A percentile compares a stretch with the other conserved stretches of the same genome.
Evolutionary conservation across 345 rosid species (phyloP).

Genomic region (Lenwebbia sp.): DNA sequence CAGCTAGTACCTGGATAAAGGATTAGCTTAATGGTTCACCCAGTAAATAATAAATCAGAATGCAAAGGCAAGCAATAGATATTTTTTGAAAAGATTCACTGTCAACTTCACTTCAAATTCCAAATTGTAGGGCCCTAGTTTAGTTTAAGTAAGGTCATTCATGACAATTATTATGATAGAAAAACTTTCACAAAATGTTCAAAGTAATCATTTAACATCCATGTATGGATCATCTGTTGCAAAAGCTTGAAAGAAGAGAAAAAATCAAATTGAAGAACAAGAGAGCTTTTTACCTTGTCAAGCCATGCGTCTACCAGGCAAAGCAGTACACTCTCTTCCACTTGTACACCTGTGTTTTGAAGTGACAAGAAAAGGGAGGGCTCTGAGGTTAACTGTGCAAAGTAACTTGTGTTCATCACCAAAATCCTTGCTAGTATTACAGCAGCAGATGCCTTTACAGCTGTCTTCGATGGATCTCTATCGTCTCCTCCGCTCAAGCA

Average conservation of each 20-base stretch:
- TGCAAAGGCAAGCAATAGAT: not conserved
- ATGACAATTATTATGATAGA: not conserved
- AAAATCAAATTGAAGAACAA: not conserved
- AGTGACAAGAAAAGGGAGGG: slow-evolving; percentile 61
- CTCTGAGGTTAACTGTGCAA: slow-evolving; percentile 83
- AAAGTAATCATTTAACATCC: not conserved
- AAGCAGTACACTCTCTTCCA: slow-evolving; percentile 72
- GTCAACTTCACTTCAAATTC: not conserved
- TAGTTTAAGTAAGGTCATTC: not conserved
- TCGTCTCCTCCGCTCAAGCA: slow-evolving; percentile 92
- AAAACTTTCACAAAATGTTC: not conserved
- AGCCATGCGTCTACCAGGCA: slow-evolving; percentile 92
- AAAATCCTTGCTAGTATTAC: slow-evolving; percentile 86
- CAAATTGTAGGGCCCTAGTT: not conserved
- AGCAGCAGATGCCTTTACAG: slow-evolving; percentile 75
- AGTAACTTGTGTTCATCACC: slow-evolving; percentile 86
- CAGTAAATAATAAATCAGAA: not conserved
- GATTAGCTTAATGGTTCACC: not conserved
- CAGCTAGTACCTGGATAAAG: not conserved
- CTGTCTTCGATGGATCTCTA: slow-evolving; percentile 67
- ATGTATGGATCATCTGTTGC: not conserved
- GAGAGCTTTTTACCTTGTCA: slow-evolving; percentile 57
- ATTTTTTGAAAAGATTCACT: not conserved
- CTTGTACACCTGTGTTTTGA: slow-evolving; percentile 62
- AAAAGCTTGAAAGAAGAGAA: not conserved